Evolutionary conservation across 768 basidiomycete species (phyloP), one percentile per base, ranked within the genome.

Genomic region (Hericium alpestre): DNA sequence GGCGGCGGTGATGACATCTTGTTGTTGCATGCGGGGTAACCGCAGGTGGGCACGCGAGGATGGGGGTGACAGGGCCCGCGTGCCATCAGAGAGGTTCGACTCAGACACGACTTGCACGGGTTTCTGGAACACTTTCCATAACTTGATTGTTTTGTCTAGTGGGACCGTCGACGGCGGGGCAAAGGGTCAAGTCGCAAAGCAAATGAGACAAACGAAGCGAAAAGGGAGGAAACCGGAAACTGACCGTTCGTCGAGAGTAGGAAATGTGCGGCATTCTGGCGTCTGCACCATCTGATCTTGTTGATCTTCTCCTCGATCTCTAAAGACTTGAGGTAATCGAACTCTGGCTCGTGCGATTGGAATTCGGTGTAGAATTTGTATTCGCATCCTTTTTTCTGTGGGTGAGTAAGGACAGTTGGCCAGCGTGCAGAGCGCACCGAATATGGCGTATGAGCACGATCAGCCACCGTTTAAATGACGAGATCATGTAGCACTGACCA

Each of bases 251-350:
- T 98, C 58, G 93, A 95, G 53, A 99, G 73, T 56, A 99, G 74
- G 73, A 99, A 98, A 73, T 99, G 96, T 48, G 96, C 94, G 49
- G 90, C 80, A 70, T 98, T 98, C 75, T 96, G 93, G 62, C 96
- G 83, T 77, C 86, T 93, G 79, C 94, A 97, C 96, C 96, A 99
- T 71, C 93, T 92, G 82, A 99, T 99, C 83, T 96, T 91, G 79
- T 99, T 99, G 79, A 99, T 99, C 87, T 99, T 99, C 81, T 99
- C 96, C 74, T 99, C 96, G 73, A 99, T 99, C 80, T 99, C 96
- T 64, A 99, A 79, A 22, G 93, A 96, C 79, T 99, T 99, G 68
- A 99, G 85, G 72, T 99, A 99, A 76, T 99, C 96, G 72, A 99
- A 99, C 72, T 99, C 96, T 56, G 96, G 96, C 71, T 99, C 96